Percentiles rank a stretch among this genome's conserved stretches.
These are phyloP conservation scores for Meyerozyma carpophila DNA, from an alignment of 1,139 yeast species.

Conservation along the genomic window DNA sequence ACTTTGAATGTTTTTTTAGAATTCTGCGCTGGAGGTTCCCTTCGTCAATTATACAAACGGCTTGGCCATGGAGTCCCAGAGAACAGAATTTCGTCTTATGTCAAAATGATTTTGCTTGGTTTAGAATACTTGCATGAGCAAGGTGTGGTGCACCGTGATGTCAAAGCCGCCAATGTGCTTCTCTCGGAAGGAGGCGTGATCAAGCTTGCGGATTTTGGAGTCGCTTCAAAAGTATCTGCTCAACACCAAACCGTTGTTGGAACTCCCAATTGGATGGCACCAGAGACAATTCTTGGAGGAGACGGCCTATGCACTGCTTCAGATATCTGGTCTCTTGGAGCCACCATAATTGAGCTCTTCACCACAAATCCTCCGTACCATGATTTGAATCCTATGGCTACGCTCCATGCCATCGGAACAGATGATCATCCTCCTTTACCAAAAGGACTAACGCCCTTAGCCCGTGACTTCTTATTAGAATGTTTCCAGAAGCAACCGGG, in stretches of 20 bases:
- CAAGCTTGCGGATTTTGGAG: conserved; percentile 77
- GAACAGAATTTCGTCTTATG: conserved; percentile 50
- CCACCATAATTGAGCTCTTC: conserved; percentile 80
- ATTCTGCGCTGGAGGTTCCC: conserved; percentile 83
- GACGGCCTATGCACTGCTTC: conserved; percentile 87
- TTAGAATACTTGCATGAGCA: conserved; percentile 62
- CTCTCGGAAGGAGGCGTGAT: conserved; percentile 55
- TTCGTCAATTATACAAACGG: conserved; percentile 60
- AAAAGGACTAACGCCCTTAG: conserved; percentile 44
- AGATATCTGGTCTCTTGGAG: conserved; percentile 92
- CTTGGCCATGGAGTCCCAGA: conserved; percentile 58
- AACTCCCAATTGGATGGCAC: conserved; percentile 88
- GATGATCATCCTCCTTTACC: conserved; percentile 83
- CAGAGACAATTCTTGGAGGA: conserved; percentile 67
- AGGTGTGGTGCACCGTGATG: conserved; percentile 74
- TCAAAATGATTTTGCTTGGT: conserved; percentile 71
- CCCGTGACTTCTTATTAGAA: conserved; percentile 59
- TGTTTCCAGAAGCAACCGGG: conserved; percentile 79
- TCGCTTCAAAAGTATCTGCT: conserved; percentile 51
- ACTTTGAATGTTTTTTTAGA: conserved; percentile 67
- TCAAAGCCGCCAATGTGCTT: conserved; percentile 73
- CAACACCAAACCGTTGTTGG: conserved; percentile 50
- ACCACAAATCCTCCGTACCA: conserved; percentile 89
- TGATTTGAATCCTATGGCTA: conserved; percentile 77
- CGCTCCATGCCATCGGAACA: conserved; percentile 87